Percentiles rank a stretch among this genome's conserved stretches.
These are phyloP conservation scores for Alternaria sp. DNA, from an alignment of 2,329 filamentous ascomycete genomes.

Conservation along the genomic window DNA sequence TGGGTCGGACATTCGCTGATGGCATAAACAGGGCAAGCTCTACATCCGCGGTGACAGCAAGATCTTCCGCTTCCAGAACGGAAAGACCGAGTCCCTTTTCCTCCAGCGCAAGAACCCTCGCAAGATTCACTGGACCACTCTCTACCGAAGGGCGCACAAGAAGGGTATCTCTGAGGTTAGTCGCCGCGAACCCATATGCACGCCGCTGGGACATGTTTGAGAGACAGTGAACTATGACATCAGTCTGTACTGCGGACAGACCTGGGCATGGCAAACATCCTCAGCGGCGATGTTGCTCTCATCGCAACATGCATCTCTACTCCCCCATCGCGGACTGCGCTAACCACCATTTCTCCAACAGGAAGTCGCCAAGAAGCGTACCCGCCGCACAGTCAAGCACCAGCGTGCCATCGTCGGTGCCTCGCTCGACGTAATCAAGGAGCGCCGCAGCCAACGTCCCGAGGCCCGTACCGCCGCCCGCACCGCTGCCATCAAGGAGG, in stretches of 20 bases:
- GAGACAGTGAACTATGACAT: conserved; percentile 29
- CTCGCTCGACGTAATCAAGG: conserved; percentile 99
- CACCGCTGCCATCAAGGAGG: conserved; percentile 88
- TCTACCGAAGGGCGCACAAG: conserved; percentile 98
- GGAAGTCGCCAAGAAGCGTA: conserved; percentile 99
- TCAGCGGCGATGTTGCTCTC: not conserved
- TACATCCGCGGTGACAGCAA: conserved; percentile 99
- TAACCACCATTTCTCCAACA: conserved; percentile 55
- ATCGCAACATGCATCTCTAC: not conserved
- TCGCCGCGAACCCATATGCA: conserved; percentile 17
- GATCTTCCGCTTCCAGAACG: conserved; percentile 99
- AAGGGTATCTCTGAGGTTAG: conserved; percentile 99
- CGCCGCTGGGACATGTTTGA: conserved; percentile 1
- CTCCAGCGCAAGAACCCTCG: conserved; percentile 99
- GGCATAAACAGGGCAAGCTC: conserved; percentile 83
- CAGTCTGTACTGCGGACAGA: conserved; percentile 14
- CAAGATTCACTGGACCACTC: conserved; percentile 97
- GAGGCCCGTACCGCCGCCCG: conserved; percentile 94
- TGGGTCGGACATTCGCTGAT: conserved; percentile 36
- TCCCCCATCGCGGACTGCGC: conserved; percentile 7
- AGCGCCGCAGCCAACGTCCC: conserved; percentile 92
- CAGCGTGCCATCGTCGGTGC: conserved; percentile 99
- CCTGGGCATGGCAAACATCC: not conserved
- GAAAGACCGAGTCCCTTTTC: conserved; percentile 99
- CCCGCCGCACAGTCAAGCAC: conserved; percentile 95